Conservation (phyloP, 768 basidiomycete genomes). For the Tricholomella constricta region DNA sequence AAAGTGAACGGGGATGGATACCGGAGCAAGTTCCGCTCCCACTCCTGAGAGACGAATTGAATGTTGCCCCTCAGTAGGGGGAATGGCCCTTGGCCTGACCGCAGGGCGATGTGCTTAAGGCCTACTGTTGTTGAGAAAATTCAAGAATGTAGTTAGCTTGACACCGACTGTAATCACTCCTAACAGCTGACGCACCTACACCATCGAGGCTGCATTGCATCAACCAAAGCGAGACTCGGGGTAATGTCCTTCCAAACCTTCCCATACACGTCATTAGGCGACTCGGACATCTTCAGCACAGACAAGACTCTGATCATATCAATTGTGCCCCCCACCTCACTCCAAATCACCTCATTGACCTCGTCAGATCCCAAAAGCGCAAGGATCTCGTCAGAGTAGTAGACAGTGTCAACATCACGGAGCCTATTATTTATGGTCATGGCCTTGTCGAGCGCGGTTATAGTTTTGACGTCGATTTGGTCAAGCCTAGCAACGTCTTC, state of each 20-base stretch:
- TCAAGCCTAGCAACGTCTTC: slow-evolving; percentile 1
- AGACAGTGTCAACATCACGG: too few relatives aligned
- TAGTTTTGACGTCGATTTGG: not conserved
- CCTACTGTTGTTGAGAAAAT: too few relatives aligned
- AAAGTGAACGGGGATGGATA: too few relatives aligned
- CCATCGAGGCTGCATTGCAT: not conserved
- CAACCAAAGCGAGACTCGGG: slow-evolving; percentile 1
- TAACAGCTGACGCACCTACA: not conserved
- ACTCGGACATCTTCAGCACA: not conserved
- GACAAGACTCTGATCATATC: not conserved
- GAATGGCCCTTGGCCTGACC: not conserved
- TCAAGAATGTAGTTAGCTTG: not conserved
- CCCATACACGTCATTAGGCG: not conserved
- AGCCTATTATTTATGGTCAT: too few relatives aligned
- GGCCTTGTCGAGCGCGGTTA: not conserved
- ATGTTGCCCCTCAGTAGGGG: not conserved
- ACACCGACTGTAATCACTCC: not conserved
- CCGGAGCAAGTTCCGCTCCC: not conserved
- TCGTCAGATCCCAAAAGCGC: slow-evolving; percentile 9
- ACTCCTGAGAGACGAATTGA: not conserved
- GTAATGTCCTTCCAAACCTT: not conserved
- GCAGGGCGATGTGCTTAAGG: not conserved
- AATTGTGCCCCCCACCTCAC: not conserved
- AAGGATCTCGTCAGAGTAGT: not conserved
- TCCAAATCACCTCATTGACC: not conserved